phyloP scores from a whole-genome alignment of 306 rosid genomes.

The Ammopiptanthus mongolicus region DNA sequence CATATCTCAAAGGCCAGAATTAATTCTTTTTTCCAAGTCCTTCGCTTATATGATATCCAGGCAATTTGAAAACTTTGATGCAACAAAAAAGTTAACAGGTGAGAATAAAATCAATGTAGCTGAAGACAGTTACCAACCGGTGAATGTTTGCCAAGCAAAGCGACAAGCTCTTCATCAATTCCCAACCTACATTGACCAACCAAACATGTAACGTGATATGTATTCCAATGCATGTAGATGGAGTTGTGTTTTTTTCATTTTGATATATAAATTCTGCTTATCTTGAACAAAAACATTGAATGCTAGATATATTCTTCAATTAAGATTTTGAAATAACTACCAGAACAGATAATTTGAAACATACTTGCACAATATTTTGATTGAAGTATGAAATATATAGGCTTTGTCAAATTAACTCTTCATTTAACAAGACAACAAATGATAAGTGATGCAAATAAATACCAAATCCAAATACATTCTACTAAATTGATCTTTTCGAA shows the following conservation, averaged over 20 bases:
- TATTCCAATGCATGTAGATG: constrained; percentile 11
- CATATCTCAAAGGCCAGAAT: not conserved
- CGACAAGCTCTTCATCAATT: constrained; percentile 93
- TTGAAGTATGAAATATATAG: not conserved
- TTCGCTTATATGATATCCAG: not conserved
- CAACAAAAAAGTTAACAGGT: not conserved
- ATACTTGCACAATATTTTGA: not conserved
- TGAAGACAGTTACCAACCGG: constrained; percentile 48
- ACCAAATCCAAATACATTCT: not conserved
- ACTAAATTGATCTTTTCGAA: not conserved
- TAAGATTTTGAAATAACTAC: not conserved
- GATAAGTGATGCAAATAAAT: not conserved
- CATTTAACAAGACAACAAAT: not conserved
- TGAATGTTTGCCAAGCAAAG: constrained; percentile 79
- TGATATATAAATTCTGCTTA: not conserved
- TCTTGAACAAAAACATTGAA: not conserved
- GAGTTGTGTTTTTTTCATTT: not conserved
- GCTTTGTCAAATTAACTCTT: not conserved
- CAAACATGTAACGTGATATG: constrained; percentile 23
- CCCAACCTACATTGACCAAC: constrained; percentile 59
- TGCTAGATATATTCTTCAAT: not conserved
- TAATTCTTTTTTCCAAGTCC: not conserved
- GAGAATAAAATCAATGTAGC: constrained; percentile 11
- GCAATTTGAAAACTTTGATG: constrained; percentile 5
- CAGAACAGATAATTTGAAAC: not conserved